Conservation (phyloP, 2,329 filamentous ascomycete genomes). For the Aspergillus sp. region DNA sequence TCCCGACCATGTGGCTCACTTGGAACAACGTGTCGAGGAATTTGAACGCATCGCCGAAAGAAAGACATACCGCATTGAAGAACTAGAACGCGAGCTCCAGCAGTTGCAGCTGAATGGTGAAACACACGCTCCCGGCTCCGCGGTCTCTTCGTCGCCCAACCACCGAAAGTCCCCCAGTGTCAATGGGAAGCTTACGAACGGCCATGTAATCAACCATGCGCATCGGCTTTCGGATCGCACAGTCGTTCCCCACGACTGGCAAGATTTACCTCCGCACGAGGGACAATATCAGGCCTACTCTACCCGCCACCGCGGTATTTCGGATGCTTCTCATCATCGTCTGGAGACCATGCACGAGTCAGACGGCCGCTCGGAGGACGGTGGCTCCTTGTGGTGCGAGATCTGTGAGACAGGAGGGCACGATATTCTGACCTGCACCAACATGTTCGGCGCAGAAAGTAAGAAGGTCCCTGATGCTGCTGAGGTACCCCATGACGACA, state of each 20-base stretch:
- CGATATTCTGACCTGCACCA: slow-evolving; percentile 91
- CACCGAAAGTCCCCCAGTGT: slow-evolving; percentile 37
- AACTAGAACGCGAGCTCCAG: slow-evolving; percentile 78
- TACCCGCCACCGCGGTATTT: slow-evolving; percentile 29
- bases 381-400: slow-evolving; percentile 82
- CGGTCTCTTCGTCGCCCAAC: slow-evolving; percentile 35
- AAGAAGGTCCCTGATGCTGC: slow-evolving; percentile 19
- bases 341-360: slow-evolving; percentile 46
- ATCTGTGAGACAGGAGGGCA: slow-evolving; percentile 91
- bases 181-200: slow-evolving; percentile 28
- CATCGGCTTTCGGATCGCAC: slow-evolving; percentile 48
- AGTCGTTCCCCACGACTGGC: slow-evolving; percentile 46
- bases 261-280: slow-evolving; percentile 34
- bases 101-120: slow-evolving; percentile 34
- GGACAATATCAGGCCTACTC: slow-evolving; percentile 28
- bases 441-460: slow-evolving; percentile 67
- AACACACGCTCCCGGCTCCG: slow-evolving; percentile 38
- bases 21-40: slow-evolving; percentile 80
- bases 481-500: slow-evolving; percentile 18
- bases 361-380: slow-evolving; percentile 66
- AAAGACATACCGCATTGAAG: slow-evolving; percentile 75
- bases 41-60: slow-evolving; percentile 71
- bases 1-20: slow-evolving; percentile 59
- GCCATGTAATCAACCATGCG: slow-evolving; percentile 33
- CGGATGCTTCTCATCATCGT: slow-evolving; percentile 33